phyloP scores from a whole-genome alignment of 2,329 filamentous ascomycete genomes.

The Pezicula radicicola region DNA sequence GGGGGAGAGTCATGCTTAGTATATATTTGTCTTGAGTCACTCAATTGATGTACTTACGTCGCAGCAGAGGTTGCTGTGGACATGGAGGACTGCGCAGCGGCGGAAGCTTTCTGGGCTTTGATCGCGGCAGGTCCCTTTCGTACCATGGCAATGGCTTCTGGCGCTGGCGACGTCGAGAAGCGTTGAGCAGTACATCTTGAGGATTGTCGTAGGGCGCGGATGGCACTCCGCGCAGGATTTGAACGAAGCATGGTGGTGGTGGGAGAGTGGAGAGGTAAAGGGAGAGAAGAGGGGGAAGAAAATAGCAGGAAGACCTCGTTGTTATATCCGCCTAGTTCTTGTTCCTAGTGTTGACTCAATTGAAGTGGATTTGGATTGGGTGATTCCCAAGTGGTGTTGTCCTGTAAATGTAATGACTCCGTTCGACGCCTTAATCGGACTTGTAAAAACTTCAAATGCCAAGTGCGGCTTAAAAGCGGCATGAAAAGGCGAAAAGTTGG shows the following conservation, averaged over 20 bases:
- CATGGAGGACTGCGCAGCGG: constrained; percentile 29
- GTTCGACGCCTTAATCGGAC: no score
- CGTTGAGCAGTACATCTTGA: constrained; percentile 26
- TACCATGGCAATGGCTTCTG: constrained; percentile 20
- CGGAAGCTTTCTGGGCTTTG: constrained; percentile 48
- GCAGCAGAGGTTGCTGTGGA: constrained; percentile 32
- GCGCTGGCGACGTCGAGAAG: constrained; percentile 41
- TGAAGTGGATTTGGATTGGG: no score
- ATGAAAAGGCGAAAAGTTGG: no score
- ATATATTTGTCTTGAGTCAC: no score
- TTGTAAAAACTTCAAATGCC: no score
- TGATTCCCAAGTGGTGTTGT: no score
- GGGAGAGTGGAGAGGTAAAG: not conserved
- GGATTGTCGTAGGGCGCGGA: constrained; percentile 37
- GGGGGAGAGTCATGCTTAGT: no score
- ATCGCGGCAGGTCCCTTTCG: constrained; percentile 37
- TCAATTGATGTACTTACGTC: constrained; percentile 12
- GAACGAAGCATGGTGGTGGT: constrained; percentile 43
- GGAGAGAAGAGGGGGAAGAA: not conserved
- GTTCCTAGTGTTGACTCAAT: no score
- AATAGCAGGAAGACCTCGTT: not conserved
- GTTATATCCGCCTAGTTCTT: no score
- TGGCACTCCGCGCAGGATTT: constrained; percentile 40
- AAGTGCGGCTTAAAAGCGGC: no score
- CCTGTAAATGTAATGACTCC: no score